Evolutionary conservation across 2,329 filamentous ascomycete species (phyloP).

Genomic region (Colletotrichum sp.): DNA sequence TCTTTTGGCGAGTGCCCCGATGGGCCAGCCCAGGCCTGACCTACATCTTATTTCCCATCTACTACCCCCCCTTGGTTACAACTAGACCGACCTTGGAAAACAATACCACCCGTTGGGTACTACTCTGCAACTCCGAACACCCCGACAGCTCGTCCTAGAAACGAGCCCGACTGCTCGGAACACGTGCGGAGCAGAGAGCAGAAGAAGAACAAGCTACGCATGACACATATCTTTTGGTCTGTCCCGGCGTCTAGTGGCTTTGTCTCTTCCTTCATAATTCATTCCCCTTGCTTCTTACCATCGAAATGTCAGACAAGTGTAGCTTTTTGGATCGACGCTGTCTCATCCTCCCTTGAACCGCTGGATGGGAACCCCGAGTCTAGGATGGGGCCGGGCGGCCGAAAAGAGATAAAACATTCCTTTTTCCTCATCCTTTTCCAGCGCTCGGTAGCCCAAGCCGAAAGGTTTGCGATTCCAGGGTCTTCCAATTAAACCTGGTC

Average conservation of each 20-base stretch:
- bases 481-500: not conserved
- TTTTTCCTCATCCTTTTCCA: not conserved
- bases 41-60: not conserved
- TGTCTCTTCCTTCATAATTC: not conserved
- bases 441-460: not conserved
- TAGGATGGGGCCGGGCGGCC: not conserved
- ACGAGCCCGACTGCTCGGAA: not conserved
- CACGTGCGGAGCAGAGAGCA: not conserved
- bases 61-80: not conserved
- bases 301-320: not conserved
- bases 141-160: not conserved
- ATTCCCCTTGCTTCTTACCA: constrained; percentile 10
- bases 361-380: not conserved
- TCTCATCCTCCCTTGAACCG: not conserved
- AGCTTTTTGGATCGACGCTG: not conserved
- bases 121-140: not conserved
- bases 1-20: not conserved
- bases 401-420: not conserved
- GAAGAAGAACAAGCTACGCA: not conserved
- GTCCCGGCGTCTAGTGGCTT: not conserved
- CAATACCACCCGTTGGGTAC: not conserved
- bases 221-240: not conserved
- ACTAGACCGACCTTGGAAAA: not conserved
- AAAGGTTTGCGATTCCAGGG: not conserved
- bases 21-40: not conserved